Conservation (phyloP, 2,329 filamentous ascomycete genomes). For the Xylariomycetidae sp. region DNA sequence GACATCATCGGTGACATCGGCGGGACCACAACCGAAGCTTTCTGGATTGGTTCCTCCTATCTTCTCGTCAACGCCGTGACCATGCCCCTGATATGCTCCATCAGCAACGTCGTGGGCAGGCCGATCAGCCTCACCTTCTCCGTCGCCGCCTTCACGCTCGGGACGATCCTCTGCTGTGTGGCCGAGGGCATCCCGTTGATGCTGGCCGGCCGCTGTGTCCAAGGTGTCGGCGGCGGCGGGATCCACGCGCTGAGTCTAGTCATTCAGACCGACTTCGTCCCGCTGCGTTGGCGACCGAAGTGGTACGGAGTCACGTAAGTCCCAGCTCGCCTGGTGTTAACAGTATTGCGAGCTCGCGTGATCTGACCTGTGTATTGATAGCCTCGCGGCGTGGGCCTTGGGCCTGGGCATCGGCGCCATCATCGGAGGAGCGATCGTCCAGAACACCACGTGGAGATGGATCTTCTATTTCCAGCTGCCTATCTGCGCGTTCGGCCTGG, state of each 20-base stretch:
- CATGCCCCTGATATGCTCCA: constrained; percentile 24
- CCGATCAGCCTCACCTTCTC: constrained; percentile 29
- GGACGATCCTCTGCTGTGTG: constrained; percentile 35
- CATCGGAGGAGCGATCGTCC: constrained; percentile 31
- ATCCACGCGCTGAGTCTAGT: constrained; percentile 36
- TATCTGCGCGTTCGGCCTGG: constrained; percentile 34
- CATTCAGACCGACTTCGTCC: constrained; percentile 39
- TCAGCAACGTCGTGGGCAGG: constrained; percentile 32
- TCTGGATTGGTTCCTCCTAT: constrained; percentile 27
- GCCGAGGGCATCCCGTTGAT: constrained; percentile 29
- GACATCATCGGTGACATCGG: constrained; percentile 15
- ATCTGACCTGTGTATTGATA: constrained; percentile 3
- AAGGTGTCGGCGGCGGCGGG: constrained; percentile 37
- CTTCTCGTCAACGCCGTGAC: constrained; percentile 25
- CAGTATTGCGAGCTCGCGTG: too few relatives aligned
- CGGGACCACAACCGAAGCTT: constrained; percentile 18
- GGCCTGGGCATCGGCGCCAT: constrained; percentile 37
- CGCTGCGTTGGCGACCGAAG: constrained; percentile 35
- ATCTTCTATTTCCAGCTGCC: constrained; percentile 46
- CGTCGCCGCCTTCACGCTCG: constrained; percentile 36
- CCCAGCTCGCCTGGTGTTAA: too few relatives aligned
- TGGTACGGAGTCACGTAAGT: constrained; percentile 34
- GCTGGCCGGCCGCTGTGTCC: constrained; percentile 33
- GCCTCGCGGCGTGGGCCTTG: constrained; percentile 33
- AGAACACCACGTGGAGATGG: constrained; percentile 40